These are phyloP conservation scores for Populus trichocarpa DNA, from an alignment of 441 rosid genomes.

Conservation along the genomic window DNA sequence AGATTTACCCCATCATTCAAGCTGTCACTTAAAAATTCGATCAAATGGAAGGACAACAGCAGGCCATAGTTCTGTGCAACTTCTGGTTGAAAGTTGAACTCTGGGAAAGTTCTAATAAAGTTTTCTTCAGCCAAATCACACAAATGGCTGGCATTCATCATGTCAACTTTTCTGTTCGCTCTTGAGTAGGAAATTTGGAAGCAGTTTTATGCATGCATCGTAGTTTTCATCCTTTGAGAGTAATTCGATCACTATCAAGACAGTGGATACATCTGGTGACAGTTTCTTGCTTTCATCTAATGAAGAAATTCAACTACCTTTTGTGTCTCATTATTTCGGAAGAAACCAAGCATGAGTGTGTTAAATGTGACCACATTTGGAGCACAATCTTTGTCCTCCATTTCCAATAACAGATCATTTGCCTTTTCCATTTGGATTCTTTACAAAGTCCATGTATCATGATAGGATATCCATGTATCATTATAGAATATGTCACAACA, in stretches of 20 bases:
- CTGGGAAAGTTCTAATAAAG: not conserved
- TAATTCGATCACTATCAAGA: too few relatives aligned
- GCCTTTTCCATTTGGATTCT: not conserved
- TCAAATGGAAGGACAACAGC: too few relatives aligned
- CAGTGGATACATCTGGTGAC: not conserved
- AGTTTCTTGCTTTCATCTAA: constrained; percentile 33
- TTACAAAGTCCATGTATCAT: too few relatives aligned
- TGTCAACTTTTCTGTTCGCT: not conserved
- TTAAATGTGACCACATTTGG: constrained; percentile 33
- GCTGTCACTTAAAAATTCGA: too few relatives aligned
- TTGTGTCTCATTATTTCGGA: constrained; percentile 15
- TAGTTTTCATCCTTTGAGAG: not conserved
- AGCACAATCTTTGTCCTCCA: constrained; percentile 36
- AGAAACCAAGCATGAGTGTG: constrained; percentile 28
- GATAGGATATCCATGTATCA: constrained; percentile 29
- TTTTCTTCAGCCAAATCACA: not conserved
- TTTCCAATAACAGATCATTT: constrained; percentile 15
- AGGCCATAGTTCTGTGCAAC: too few relatives aligned
- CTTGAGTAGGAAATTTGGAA: constrained; percentile 11
- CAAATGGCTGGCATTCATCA: not conserved
- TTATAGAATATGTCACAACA: constrained; percentile 17
- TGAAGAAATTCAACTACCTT: constrained; percentile 35
- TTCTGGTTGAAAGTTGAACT: too few relatives aligned
- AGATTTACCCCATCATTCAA: too few relatives aligned
- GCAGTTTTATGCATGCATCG: not conserved